Evolutionary conservation across 2,329 filamentous ascomycete species (phyloP), one percentile per base, ranked within the genome.

Genomic region (Ascochyta koolunga): DNA sequence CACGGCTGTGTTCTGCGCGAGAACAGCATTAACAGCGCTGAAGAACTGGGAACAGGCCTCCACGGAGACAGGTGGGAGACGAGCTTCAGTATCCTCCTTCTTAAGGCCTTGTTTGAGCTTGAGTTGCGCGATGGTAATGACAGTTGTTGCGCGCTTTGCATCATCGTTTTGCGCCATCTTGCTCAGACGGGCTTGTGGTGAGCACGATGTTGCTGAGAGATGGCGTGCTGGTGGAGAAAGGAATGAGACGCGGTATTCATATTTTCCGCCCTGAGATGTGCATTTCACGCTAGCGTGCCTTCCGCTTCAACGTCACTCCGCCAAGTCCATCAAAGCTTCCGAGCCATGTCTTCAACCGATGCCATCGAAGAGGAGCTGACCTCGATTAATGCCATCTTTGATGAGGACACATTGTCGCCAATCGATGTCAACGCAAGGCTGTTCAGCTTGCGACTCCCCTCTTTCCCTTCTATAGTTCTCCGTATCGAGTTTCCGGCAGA

Each of bases 321-420:
- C 58, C 59, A 56, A 50, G 47, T 48, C 41, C 49, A 41, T 39
- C 53, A 42, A 41, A 56, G 41, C 47, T 46, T 47, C 52, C 42
- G n/a, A 48, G 38, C 57, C 60, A 64, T 56, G 53, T 70, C 70
- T 63, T 58, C 52, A 31, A 71, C 72, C 63, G 68, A 70, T 37
- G 66, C 80, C 43, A 82, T 93, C 22, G 73, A 76, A 42, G 90
- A 95, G 75, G 90, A 95, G 71, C 78, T 93, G 25, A 88, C 88
- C 68, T 90, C 89, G 58, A 88, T 95, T 68, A 95, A 93, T 75
- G 90, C 90, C 49, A 95, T 95, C 61, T 95, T 93, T 76, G 88
- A 86, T 60, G 82, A 86, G 41, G 80, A 79, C n/a, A 89, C 88
- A 10, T 79, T 93, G 7, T 56, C 64, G 1, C 57, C 62, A 0